A percentile compares a stretch with the other conserved stretches of the same genome.
Evolutionary conservation across 768 basidiomycete genomes (phyloP).

Genomic region (Galerina sulciceps): DNA sequence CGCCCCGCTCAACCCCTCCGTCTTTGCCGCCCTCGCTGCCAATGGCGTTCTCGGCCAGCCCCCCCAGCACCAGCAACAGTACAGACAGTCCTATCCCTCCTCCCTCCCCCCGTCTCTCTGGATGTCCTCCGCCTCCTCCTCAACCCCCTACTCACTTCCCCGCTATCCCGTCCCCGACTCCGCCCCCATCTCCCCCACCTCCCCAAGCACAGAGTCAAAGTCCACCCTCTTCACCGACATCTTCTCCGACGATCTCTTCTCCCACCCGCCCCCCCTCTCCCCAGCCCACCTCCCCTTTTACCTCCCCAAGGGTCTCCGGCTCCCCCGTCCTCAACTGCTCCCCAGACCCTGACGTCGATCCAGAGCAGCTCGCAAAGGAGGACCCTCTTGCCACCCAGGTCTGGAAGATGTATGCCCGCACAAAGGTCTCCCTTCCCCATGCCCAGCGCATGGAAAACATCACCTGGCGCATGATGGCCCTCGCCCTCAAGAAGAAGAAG

Average conservation of each 20-base stretch:
- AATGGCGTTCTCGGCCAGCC: conserved; percentile 57
- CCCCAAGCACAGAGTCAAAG: conserved; percentile 56
- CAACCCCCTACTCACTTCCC: conserved; percentile 40
- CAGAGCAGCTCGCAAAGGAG: conserved; percentile 72
- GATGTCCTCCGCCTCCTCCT: conserved; percentile 69
- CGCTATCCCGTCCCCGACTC: conserved; percentile 41
- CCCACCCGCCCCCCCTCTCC: conserved; percentile 39
- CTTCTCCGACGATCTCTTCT: conserved; percentile 73
- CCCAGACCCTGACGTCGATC: conserved; percentile 54
- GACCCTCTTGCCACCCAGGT: conserved; percentile 95
- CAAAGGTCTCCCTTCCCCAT: conserved; percentile 88
- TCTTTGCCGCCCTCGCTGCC: conserved; percentile 65
- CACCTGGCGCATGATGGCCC: conserved; percentile 98
- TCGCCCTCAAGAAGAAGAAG: conserved; percentile 89
- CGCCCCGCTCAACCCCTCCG: conserved; percentile 60
- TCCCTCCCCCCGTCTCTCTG: conserved; percentile 78
- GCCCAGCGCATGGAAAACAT: conserved; percentile 97
- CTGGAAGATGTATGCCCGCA: conserved; percentile 95
- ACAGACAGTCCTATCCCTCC: conserved; percentile 55
- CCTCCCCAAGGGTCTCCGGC: conserved; percentile 68
- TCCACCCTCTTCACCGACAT: conserved; percentile 70
- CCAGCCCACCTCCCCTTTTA: conserved; percentile 55
- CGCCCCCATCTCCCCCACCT: conserved; percentile 45
- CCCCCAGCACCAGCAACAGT: conserved; percentile 32
- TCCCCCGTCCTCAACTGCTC: conserved; percentile 68